Evolutionary conservation across 257 asterid genomes (phyloP), one percentile per base, ranked within the genome.

Genomic region (Plantago elongata): DNA sequence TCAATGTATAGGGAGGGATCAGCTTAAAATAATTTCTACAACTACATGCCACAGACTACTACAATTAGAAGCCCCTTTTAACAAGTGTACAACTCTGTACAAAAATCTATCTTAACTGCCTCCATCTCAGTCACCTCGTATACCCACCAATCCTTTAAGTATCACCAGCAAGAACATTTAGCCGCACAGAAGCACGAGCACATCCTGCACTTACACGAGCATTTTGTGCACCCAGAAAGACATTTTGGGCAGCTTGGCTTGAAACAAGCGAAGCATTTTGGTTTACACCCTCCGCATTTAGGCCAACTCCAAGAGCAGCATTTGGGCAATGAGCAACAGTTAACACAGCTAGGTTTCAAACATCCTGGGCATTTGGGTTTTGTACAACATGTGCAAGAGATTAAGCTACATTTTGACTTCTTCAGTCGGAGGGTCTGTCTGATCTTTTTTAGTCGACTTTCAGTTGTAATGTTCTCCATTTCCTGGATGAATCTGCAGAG

Each of bases 381-480:
- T 48, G 34, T 75, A 70, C 95, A 86, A 78, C 97, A 84, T 37
- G 63, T 54, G 68, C 51, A 58, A n/a, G 73, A 71, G 60, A 68
- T 61, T 29, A 69, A 17, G 67, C 64, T 11, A 17, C 62, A 67
- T 48, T 75, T 76, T 8, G 80, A 64, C 59, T 73, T 83, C 17
- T 69, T 78, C 9, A 52, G 62, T 27, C 68, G 63, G 18, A 81
- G 72, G 17, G 80, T 69, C 71, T 80, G 84, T 9, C 78, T 73
- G 57, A 89, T 87, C 77, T 89, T 93, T 58, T 17, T 77, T 10
- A 93, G 94, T 16, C 90, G 77, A 22, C 29, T 60, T 66, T 77
- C 66, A 17, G 99, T 93, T 11, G 90, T 93, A 77, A 84, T 75
- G 67, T 75, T 79, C 82, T 93, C 99, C 96, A 93, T 87, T 72